Evolutionary conservation across 1,284 basidiomycete genomes (phyloP).

Genomic region (Taiwanofungus camphoratus): DNA sequence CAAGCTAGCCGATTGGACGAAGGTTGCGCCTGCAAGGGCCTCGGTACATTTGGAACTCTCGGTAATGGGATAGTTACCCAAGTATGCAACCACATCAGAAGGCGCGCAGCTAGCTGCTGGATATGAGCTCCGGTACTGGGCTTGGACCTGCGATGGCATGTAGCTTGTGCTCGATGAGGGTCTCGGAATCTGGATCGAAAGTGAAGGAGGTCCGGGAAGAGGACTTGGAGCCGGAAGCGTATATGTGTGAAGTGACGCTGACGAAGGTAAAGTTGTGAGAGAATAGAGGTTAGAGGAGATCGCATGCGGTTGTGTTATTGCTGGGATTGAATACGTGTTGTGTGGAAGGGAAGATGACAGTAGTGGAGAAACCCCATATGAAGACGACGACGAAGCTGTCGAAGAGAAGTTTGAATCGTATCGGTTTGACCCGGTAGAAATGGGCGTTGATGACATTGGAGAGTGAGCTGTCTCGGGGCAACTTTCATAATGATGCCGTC

Average conservation of each 20-base stretch:
- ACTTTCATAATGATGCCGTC: neutral
- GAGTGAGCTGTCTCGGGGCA: neutral
- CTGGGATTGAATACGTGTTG: neutral
- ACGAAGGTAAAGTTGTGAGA: neutral
- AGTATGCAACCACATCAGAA: constrained; percentile 35
- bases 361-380: neutral
- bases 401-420: neutral
- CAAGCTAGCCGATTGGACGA: constrained; percentile 53
- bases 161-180: neutral
- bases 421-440: neutral
- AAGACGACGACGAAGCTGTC: neutral
- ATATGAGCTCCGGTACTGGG: neutral
- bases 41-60: constrained; percentile 50
- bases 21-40: constrained; percentile 56
- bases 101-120: constrained; percentile 3
- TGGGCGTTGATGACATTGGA: neutral
- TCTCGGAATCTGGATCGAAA: neutral
- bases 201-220: neutral
- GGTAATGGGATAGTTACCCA: constrained; percentile 34
- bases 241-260: neutral
- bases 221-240: neutral
- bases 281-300: neutral
- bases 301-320: neutral
- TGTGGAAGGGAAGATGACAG: neutral
- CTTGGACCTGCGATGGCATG: neutral